Evolutionary conservation across 1,284 basidiomycete species (phyloP).

Genomic region (Ganoderma sinense): DNA sequence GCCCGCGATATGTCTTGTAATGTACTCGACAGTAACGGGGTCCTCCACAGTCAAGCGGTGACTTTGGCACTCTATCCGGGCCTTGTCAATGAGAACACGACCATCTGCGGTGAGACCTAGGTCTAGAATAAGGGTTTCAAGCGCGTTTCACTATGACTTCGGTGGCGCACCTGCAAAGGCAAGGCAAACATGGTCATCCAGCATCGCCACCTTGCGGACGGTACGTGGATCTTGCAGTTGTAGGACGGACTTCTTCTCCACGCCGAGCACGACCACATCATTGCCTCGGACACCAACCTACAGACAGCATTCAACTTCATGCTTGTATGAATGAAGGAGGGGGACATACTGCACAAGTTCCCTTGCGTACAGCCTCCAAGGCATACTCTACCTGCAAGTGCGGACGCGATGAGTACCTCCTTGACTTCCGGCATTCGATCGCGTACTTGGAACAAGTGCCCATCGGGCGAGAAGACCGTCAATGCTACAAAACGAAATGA

Average conservation of each 20-base stretch:
- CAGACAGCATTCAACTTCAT: neutral
- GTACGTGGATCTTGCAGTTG: conserved; percentile 99
- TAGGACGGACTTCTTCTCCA: conserved; percentile 98
- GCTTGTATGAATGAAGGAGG: neutral
- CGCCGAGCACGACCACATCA: conserved; percentile 95
- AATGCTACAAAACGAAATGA: conserved; percentile 61
- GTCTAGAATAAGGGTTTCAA: conserved; percentile 23
- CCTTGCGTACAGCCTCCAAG: conserved; percentile 94
- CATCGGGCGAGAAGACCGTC: conserved; percentile 95
- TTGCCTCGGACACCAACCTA: conserved; percentile 96
- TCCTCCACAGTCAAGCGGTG: conserved; percentile 98
- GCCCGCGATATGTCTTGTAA: conserved; percentile 96
- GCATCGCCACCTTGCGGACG: conserved; percentile 97
- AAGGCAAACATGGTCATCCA: conserved; percentile 97
- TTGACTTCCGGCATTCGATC: conserved; percentile 12
- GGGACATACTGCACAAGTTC: conserved; percentile 90
- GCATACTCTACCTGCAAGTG: conserved; percentile 93
- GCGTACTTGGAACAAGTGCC: conserved; percentile 89
- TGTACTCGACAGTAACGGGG: conserved; percentile 98
- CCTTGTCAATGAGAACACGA: conserved; percentile 97
- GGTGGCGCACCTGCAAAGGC: conserved; percentile 89
- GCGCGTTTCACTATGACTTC: conserved; percentile 10
- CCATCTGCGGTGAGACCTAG: conserved; percentile 97
- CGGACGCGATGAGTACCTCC: conserved; percentile 30
- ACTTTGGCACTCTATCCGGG: conserved; percentile 96